phyloP scores from a whole-genome alignment of 2,329 filamentous ascomycete genomes.

The Elsinoe fawcettii region DNA sequence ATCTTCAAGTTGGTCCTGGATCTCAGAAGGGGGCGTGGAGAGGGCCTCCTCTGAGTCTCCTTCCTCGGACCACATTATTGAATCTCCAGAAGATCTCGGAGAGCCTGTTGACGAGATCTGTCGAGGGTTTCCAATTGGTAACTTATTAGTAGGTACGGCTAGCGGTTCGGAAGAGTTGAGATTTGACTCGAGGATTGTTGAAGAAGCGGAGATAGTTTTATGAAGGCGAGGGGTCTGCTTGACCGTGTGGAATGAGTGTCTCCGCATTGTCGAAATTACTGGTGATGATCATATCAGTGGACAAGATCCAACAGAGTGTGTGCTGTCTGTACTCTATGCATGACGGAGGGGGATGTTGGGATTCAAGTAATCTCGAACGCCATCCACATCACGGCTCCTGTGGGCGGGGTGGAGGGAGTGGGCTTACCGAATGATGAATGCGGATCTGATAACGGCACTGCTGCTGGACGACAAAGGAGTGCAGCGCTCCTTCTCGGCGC shows the following conservation, averaged over 20 bases:
- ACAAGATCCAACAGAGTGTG: not conserved
- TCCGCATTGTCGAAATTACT: conserved; percentile 19
- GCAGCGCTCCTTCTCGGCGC: conserved; percentile 6
- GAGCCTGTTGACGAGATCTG: conserved; percentile 22
- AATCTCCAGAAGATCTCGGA: conserved; percentile 35
- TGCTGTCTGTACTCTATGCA: not conserved
- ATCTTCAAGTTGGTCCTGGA: conserved; percentile 38
- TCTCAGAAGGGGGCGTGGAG: conserved; percentile 38
- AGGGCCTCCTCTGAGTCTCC: conserved; percentile 36
- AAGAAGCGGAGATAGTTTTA: conserved; percentile 25
- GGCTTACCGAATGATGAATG: conserved; percentile 7
- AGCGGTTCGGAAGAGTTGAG: conserved; percentile 39
- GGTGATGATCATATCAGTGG: not conserved
- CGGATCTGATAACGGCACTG: conserved; percentile 17
- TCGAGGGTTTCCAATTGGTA: conserved; percentile 12
- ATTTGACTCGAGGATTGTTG: conserved; percentile 22
- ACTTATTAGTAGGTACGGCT: conserved; percentile 17
- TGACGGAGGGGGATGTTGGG: not conserved
- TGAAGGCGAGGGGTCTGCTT: conserved; percentile 26
- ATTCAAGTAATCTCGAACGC: not conserved
- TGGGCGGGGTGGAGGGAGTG: conserved; percentile 2
- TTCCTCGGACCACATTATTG: conserved; percentile 33
- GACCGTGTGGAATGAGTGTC: conserved; percentile 28
- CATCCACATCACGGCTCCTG: not conserved
- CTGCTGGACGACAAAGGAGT: conserved; percentile 3